Evolutionary conservation across 495 filamentous ascomycete genomes (phyloP), one percentile per base, ranked within the genome.

Genomic region (Rostrohypoxylon terebratum): DNA sequence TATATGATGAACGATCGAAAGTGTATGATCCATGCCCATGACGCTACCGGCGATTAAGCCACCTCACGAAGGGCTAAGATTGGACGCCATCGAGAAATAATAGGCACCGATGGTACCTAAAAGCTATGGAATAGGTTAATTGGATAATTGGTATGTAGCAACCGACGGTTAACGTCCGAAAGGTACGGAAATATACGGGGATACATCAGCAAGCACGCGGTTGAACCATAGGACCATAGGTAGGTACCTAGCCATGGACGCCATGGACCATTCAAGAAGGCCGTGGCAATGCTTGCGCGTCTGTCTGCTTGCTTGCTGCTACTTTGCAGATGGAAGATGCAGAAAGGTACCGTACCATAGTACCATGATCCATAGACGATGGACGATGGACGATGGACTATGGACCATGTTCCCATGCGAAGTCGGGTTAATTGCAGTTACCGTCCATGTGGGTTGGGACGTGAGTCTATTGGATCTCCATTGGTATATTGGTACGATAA

Each of bases 21-120:
- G 36, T 64, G 51, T 45, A 53, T 13, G 11, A 60, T 59, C 64
- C 59, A 64, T 69, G 67, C 48, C 18, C n/a, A 71, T 71, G 68
- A 63, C 62, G 61, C 40, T 59, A 47, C 47, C 25, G 64, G 70
- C 60, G 64, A 63, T 64, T 68, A 59, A 64, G 70, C 60, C 59
- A 63, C 59, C 25, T 50, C 38, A 48, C 60, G 45, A 64, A 31
- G 13, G 34, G 48, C 33, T 55, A 60, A 64, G 54, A 62, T 60
- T 61, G 65, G 54, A 60, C 54, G 40, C 60, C 65, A 50, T 57
- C 44, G 40, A 20, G 28, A 65, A 54, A 69, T 47, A 61, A 62
- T 65, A 71, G 61, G 55, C 33, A 66, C 28, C 55, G 54, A 48
- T 66, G 48, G 34, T 61, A 50, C 28, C n/a, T 25, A 18, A 36